Evolutionary conservation across 805 yeast genomes (phyloP), one percentile per base, ranked within the genome.

Genomic region (Candida railenensis): DNA sequence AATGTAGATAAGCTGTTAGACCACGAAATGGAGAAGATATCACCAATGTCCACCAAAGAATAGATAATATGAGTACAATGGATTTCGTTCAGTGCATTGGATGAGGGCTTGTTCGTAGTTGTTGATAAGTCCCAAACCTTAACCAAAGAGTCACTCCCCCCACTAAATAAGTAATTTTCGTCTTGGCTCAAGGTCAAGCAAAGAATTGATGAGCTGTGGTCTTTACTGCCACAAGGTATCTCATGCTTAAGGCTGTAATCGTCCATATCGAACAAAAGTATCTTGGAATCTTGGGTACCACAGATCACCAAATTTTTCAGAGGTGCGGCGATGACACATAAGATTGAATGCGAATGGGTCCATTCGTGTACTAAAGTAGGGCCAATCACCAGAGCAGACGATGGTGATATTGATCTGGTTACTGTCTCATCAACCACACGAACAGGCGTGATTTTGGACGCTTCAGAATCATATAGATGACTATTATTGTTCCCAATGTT

Each of bases 21-120:
- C 82, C 94, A 89, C 5, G 82, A 78, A 30, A 92, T 67, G 7
- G 96, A 85, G 60, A 92, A 92, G 15, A 92, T 86, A 63, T 92
- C 99, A 43, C 99, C 99, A 43, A 92, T 85, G 67, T 92, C 99
- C 32, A 86, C 77, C 9, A 86, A 64, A 1, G 96, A 85, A 62
- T 92, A 92, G 5, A 91, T 80, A 0, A 96, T 86, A 55, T 87
- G 86, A 0, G 86, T 59, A 44, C 74, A 69, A 11, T 47, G 52
- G 34, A 62, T 55, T 22, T 43, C 28, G n/a, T 49, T 48, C 14
- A 9, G n/a, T 16, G 34, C 43, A 30, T 28, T 38, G 20, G 47
- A 40, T n/a, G 53, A 48, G 19, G 45, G 28, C n/a, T 3, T 46
- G n/a, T 53, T 49, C 15, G 46, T 38, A 25, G 60, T 46, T 2